Base-by-base conservation (phyloP, 192 early-diverging fungal genomes). In the Backusella macrospora region DNA sequence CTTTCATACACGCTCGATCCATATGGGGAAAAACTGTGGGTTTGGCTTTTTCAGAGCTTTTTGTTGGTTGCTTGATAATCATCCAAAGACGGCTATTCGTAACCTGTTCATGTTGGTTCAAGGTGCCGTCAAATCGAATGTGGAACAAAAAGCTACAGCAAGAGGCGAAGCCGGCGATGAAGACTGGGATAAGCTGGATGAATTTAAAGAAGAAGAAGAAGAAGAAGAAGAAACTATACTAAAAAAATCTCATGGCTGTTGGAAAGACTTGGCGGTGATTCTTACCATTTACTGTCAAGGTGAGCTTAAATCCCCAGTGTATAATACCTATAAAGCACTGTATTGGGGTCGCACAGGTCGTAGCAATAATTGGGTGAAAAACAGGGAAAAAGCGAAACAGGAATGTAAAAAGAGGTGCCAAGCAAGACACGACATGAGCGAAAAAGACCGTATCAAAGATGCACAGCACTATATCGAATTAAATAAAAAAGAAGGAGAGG, bases 191-290 rank as follows among this genome's bases (percentile, higher is more conserved):
- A 14, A 49, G n/a, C 0, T 76, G 15, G 6, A 10, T 55, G 49
- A 55, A 55, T 9, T 55, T 5, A 55, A 55, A 21, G 49, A 55
- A 18, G 64, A 59, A 16, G n/a, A 14, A n/a, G 62, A 64, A 23
- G 42, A 21, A 12, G 47, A 55, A 16, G n/a, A 26, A 34, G 40
- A 6, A 7, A 7, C 7, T 42, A 18, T 48, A n/a, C 26, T 29
- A 68, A 65, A 29, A n/a, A n/a, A n/a, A n/a, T 71, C 75, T 3
- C 82, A 84, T n/a, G 82, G 82, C 14, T 84, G 78, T 43, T 84
- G 82, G 82, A 84, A 84, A 38, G 82, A 84, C 34, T n/a, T 84
- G 26, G 47, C 73, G 18, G 76, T 76, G 40, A 63, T 78, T 47
- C 49, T 84, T 1, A 66, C 74, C 4, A 77, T 81, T 18, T 77